These are phyloP conservation scores for Talaromyces trachyspermus DNA, from an alignment of 495 filamentous ascomycete species.

Conservation along the genomic window DNA sequence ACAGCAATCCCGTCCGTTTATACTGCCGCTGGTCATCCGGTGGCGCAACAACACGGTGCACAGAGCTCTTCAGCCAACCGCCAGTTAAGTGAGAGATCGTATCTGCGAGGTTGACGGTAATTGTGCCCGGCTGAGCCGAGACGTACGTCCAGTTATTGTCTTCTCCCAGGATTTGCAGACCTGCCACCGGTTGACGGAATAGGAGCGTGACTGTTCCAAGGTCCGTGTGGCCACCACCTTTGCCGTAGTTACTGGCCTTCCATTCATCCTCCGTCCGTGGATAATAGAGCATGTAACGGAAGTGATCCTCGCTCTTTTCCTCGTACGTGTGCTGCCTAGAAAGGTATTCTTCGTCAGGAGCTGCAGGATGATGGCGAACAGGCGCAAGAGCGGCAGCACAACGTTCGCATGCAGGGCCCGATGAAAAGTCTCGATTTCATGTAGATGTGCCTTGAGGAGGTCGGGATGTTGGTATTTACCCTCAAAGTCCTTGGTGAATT, in stretches of 20 bases:
- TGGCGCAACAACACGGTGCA: slow-evolving; percentile 44
- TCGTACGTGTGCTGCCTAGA: slow-evolving; percentile 41
- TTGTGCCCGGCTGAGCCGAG: slow-evolving; percentile 23
- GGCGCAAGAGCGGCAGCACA: slow-evolving; percentile 43
- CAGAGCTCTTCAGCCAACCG: slow-evolving; percentile 36
- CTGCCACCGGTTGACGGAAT: slow-evolving; percentile 50
- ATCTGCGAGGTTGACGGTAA: slow-evolving; percentile 44
- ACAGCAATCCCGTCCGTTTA: slow-evolving; percentile 41
- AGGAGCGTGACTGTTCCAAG: slow-evolving; percentile 35
- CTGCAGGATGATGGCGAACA: slow-evolving; percentile 45
- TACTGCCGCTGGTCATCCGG: slow-evolving; percentile 39
- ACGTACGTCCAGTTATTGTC: slow-evolving; percentile 24
- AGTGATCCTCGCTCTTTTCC: slow-evolving; percentile 39
- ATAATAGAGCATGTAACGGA: slow-evolving; percentile 47
- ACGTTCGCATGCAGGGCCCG: slow-evolving; percentile 40
- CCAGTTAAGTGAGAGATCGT: slow-evolving; percentile 36
- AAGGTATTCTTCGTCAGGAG: slow-evolving; percentile 43
- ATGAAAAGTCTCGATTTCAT: slow-evolving; percentile 41
- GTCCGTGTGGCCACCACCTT: slow-evolving; percentile 32
- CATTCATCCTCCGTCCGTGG: slow-evolving; percentile 37
- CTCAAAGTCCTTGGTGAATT: slow-evolving; percentile 38
- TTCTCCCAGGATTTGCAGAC: slow-evolving; percentile 34
- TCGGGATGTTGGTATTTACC: slow-evolving; percentile 30
- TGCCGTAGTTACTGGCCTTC: slow-evolving; percentile 24
- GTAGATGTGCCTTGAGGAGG: slow-evolving; percentile 28